Evolutionary conservation across 2,329 filamentous ascomycete genomes (phyloP).

Genomic region (Trichophaea hybrida): DNA sequence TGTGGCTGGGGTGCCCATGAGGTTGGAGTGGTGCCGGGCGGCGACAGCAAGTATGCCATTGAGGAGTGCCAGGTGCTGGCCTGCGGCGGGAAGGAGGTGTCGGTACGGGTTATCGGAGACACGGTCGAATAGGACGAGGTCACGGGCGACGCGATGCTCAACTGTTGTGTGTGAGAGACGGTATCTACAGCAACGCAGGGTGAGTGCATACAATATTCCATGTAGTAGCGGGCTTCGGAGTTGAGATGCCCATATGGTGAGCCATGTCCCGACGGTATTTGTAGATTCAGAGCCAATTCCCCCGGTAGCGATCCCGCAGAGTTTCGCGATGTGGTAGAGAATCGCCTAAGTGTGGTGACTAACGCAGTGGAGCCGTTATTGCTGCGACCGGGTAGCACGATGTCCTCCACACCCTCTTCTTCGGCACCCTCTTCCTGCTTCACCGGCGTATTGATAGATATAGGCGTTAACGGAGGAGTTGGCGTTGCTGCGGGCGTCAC

Average conservation of each 20-base stretch:
- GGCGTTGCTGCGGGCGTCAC: not conserved
- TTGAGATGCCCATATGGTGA: conserved; percentile 14
- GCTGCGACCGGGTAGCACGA: not conserved
- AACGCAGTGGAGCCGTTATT: not conserved
- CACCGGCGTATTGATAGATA: not conserved
- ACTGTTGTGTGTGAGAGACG: conserved; percentile 6
- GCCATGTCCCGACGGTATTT: not conserved
- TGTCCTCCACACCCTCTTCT: not conserved
- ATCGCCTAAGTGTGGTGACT: not conserved
- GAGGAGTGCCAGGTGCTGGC: conserved; percentile 17
- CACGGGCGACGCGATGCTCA: conserved; percentile 18
- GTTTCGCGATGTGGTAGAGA: not conserved
- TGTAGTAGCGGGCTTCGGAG: conserved; percentile 12
- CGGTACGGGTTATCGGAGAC: conserved; percentile 21
- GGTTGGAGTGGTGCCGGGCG: conserved; percentile 21
- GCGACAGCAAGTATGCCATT: conserved; percentile 21
- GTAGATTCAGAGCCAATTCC: not conserved
- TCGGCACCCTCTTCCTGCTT: not conserved
- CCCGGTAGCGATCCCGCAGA: not conserved
- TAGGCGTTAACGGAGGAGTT: not conserved
- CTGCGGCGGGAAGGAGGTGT: conserved; percentile 17
- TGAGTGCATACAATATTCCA: conserved; percentile 19
- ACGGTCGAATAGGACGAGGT: conserved; percentile 23
- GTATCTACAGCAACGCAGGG: not conserved
- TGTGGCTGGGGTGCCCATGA: conserved; percentile 7